These are phyloP conservation scores for Ambrosiella xylebori DNA, from an alignment of 2,329 filamentous ascomycete species.

Conservation along the genomic window DNA sequence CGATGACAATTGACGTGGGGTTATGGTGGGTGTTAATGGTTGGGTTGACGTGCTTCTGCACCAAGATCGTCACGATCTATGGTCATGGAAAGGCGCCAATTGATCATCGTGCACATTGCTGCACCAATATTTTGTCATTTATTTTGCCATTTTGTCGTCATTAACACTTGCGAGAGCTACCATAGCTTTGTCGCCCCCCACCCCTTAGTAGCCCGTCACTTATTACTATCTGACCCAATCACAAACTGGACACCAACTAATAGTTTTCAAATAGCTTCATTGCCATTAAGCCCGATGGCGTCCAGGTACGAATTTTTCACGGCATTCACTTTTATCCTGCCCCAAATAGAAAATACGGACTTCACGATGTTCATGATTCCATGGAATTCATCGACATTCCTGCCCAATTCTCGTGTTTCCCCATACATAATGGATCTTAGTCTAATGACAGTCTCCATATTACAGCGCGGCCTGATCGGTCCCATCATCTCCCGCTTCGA, in stretches of 20 bases:
- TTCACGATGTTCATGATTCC: conserved; percentile 3
- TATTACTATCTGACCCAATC: conserved; percentile 12
- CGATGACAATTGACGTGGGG: not conserved
- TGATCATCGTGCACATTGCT: too few relatives aligned
- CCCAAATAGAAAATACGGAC: not conserved
- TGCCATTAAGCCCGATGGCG: conserved; percentile 99
- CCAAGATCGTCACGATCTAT: too few relatives aligned
- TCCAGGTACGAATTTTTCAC: conserved; percentile 54
- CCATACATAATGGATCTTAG: conserved; percentile 1
- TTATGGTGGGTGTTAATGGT: too few relatives aligned
- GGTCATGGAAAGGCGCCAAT: too few relatives aligned
- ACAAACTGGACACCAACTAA: conserved; percentile 3
- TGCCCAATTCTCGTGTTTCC: not conserved
- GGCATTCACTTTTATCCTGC: not conserved
- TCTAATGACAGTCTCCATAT: conserved; percentile 3
- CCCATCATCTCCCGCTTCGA: conserved; percentile 98
- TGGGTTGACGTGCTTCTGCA: too few relatives aligned
- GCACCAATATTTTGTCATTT: too few relatives aligned
- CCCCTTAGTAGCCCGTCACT: too few relatives aligned
- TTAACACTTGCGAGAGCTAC: too few relatives aligned
- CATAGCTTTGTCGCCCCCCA: too few relatives aligned
- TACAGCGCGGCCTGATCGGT: conserved; percentile 86
- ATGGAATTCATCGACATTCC: conserved; percentile 8
- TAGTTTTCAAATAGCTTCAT: conserved; percentile 57
- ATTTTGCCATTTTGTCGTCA: too few relatives aligned